Conservation (phyloP, 352 stramenopile genomes). For the Salisapilia sapeloensis region DNA sequence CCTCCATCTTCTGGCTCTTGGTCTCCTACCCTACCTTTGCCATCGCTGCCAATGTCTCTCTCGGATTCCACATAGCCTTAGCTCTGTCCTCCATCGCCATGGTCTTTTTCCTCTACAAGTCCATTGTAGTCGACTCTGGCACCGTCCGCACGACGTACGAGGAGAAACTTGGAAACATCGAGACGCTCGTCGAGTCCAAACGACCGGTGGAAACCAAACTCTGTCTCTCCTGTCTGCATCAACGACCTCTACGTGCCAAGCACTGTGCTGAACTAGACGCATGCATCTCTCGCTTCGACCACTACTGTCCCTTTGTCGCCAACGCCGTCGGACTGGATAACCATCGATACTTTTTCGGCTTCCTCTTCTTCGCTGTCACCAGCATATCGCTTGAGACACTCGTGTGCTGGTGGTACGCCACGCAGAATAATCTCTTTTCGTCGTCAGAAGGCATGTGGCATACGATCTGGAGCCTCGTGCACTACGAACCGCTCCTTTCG, state of each 20-base stretch:
- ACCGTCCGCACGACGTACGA: constrained; percentile 43
- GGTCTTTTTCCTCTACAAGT: constrained; percentile 35
- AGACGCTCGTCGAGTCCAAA: constrained; percentile 53
- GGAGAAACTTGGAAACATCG: constrained; percentile 57
- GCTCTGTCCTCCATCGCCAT: constrained; percentile 10
- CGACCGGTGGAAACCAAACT: constrained; percentile 51
- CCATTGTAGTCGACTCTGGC: constrained; percentile 27
- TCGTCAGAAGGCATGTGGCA: constrained; percentile 5
- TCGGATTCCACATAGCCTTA: constrained; percentile 8
- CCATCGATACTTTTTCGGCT: constrained; percentile 87
- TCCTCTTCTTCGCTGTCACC: constrained; percentile 64
- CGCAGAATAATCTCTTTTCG: constrained; percentile 4
- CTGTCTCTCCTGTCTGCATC: constrained; percentile 64
- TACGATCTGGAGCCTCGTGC: constrained; percentile 30
- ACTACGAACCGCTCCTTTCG: constrained; percentile 40
- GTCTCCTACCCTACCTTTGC: constrained; percentile 17
- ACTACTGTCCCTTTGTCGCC: constrained; percentile 76
- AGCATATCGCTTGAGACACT: constrained; percentile 33
- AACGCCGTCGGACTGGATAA: constrained; percentile 93
- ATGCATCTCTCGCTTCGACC: constrained; percentile 72
- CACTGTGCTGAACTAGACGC: constrained; percentile 61
- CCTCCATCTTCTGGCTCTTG: constrained; percentile 48
- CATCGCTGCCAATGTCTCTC: constrained; percentile 8
- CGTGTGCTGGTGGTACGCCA: constrained; percentile 17
- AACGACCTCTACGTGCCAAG: constrained; percentile 53